Percentiles rank a stretch among this genome's conserved stretches.
Conservation (phyloP, 2,329 filamentous ascomycete genomes). For the Fusarium euwallaceae region DNA sequence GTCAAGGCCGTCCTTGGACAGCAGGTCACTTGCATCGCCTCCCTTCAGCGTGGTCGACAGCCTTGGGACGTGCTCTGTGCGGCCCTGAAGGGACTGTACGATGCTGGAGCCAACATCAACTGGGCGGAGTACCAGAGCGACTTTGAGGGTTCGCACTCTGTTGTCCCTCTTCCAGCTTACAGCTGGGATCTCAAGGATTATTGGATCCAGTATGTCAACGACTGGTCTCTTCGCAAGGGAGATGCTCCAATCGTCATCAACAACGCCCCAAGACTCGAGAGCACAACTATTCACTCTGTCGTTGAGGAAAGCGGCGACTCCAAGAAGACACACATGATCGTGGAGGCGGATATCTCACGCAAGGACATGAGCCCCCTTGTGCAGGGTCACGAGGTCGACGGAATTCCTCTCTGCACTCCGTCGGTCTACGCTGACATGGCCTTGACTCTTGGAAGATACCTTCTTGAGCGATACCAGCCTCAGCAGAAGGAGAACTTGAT, state of each 20-base stretch:
- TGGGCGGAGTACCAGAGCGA: conserved; percentile 49
- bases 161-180: conserved; percentile 77
- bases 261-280: conserved; percentile 20
- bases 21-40: conserved; percentile 31
- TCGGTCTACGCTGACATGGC: conserved; percentile 41
- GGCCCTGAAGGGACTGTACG: conserved; percentile 25
- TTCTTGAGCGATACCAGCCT: conserved; percentile 25
- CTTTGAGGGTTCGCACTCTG: conserved; percentile 27
- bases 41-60: conserved; percentile 20
- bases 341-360: conserved; percentile 37
- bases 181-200: conserved; percentile 81
- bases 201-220: conserved; percentile 73
- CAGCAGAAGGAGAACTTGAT: conserved; percentile 27
- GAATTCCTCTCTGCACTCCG: conserved; percentile 34
- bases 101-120: conserved; percentile 24
- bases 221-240: conserved; percentile 78
- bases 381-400: conserved; percentile 37
- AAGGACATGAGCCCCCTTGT: conserved; percentile 36
- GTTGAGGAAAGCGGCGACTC: conserved; percentile 35
- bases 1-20: conserved; percentile 30
- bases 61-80: conserved; percentile 23
- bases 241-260: conserved; percentile 36
- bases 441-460: conserved; percentile 29
- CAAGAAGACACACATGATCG: conserved; percentile 25
- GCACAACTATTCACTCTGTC: conserved; percentile 34